Conservation (phyloP, 148 eudicot species). For the Amaranthus palmeri region DNA sequence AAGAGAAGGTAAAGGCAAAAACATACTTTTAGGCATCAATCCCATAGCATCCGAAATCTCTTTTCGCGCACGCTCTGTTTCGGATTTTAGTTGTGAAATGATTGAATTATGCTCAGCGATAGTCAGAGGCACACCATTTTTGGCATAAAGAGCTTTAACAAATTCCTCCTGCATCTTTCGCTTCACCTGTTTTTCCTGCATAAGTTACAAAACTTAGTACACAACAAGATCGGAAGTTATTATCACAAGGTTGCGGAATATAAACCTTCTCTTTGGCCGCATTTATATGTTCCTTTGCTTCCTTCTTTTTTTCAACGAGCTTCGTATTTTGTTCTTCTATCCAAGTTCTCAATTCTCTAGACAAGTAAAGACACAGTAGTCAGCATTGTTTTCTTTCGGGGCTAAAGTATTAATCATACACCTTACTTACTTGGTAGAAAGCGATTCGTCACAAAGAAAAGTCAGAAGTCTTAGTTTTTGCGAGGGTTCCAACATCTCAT, state of each 20-base stretch:
- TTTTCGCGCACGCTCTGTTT: conserved; percentile 55
- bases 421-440: conserved; percentile 56
- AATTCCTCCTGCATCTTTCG: conserved; percentile 58
- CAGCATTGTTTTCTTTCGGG: neutral
- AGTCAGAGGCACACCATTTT: conserved; percentile 52
- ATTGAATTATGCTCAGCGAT: conserved; percentile 65
- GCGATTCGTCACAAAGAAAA: conserved; percentile 79
- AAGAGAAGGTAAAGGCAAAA: neutral
- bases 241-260: neutral
- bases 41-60: conserved; percentile 46
- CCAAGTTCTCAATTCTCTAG: conserved; percentile 68
- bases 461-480: conserved; percentile 61
- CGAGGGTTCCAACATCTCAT: conserved; percentile 54
- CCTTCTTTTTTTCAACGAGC: conserved; percentile 46
- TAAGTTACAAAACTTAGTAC: conserved; percentile 1
- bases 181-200: conserved; percentile 60
- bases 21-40: conserved; percentile 53
- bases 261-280: conserved; percentile 69
- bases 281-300: conserved; percentile 53
- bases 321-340: conserved; percentile 51
- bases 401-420: neutral
- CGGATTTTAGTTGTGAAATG: conserved; percentile 41
- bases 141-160: conserved; percentile 48
- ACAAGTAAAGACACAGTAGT: conserved; percentile 1
- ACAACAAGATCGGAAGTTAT: neutral